These are phyloP conservation scores for Heracleum sosnowskyi DNA, from an alignment of 129 eudicot species.

Conservation along the genomic window DNA sequence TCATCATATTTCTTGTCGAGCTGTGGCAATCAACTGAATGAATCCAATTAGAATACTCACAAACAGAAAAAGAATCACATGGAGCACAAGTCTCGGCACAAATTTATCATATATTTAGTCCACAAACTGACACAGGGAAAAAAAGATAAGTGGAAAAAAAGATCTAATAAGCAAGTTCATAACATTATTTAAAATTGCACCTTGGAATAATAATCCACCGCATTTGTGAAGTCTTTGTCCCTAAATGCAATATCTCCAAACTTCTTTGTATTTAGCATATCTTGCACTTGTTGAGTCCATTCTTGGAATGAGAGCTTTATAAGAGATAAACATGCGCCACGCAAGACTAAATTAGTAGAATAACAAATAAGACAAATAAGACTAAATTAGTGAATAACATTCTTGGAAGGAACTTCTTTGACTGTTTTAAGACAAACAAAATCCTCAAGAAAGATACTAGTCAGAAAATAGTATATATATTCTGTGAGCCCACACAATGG, in stretches of 20 bases:
- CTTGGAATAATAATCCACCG: constrained; percentile 88
- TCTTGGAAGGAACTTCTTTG: background rate
- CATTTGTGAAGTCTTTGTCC: constrained; percentile 85
- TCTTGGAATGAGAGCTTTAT: constrained; percentile 96
- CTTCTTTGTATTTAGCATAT: constrained; percentile 90
- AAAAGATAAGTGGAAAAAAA: background rate
- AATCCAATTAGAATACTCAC: background rate
- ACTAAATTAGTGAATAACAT: background rate
- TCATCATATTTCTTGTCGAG: background rate
- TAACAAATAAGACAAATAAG: too few relatives aligned
- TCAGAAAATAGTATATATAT: background rate
- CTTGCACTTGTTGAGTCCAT: constrained; percentile 99
- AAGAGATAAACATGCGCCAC: constrained; percentile 6
- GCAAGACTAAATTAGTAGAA: background rate
- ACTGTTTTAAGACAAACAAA: background rate
- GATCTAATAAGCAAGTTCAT: background rate
- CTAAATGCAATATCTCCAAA: constrained; percentile 91
- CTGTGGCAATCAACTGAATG: background rate
- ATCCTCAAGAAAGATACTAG: background rate
- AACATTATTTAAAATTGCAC: constrained; percentile 23
- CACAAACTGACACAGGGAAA: background rate
- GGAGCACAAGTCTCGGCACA: background rate
- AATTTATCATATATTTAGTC: background rate
- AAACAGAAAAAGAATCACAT: background rate
- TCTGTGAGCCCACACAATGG: background rate